phyloP scores from a whole-genome alignment of 768 basidiomycete genomes.

The Dictyophora rubrovolvata region DNA sequence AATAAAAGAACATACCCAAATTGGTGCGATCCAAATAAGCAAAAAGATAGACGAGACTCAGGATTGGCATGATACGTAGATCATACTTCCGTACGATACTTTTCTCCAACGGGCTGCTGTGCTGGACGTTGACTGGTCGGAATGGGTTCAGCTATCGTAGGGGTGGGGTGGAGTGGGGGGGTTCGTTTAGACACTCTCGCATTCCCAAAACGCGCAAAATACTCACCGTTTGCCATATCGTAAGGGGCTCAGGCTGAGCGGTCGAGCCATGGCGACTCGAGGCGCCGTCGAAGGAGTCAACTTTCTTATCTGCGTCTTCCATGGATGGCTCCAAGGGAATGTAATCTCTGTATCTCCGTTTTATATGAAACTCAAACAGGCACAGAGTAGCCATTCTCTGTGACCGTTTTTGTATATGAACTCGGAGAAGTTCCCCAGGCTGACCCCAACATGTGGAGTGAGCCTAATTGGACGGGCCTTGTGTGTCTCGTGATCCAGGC shows the following conservation, averaged over 20 bases:
- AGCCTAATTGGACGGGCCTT: neutral
- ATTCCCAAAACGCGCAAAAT: neutral
- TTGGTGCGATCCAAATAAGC: slow-evolving; percentile 64
- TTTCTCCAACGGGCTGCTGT: neutral
- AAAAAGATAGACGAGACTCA: slow-evolving; percentile 13
- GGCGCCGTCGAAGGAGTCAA: neutral
- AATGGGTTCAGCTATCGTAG: slow-evolving; percentile 3
- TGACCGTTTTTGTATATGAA: neutral
- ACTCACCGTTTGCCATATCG: neutral
- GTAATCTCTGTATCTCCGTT: neutral
- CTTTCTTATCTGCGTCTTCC: neutral
- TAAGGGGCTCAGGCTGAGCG: neutral
- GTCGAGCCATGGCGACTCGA: neutral
- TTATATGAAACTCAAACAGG: neutral
- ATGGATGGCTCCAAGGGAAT: neutral
- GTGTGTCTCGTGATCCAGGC: neutral
- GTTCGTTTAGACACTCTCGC: neutral
- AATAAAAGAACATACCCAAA: slow-evolving; percentile 25
- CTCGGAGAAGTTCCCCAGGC: neutral
- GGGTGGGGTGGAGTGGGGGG: neutral
- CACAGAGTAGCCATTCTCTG: neutral
- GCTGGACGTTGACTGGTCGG: neutral
- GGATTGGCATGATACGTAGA: slow-evolving; percentile 9
- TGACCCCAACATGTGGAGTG: neutral
- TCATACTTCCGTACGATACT: slow-evolving; percentile 10